Percentiles rank a stretch among this genome's conserved stretches.
Conservation (phyloP, 768 basidiomycete genomes). For the Polyporus arcularius region DNA sequence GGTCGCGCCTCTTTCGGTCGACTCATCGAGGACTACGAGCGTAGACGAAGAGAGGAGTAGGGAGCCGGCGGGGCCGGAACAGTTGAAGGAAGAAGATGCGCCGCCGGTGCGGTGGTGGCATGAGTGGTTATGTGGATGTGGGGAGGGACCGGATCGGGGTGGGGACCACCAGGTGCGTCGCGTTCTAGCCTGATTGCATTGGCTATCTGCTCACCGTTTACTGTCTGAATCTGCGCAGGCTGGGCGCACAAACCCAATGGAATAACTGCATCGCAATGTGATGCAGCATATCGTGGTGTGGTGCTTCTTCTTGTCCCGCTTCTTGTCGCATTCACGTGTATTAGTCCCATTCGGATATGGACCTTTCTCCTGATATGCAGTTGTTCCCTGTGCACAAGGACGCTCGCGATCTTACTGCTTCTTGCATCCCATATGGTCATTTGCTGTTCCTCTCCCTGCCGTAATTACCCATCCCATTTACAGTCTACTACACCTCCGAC, state of each 20-base stretch:
- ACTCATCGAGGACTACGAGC: constrained; percentile 18
- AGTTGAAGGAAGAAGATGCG: constrained; percentile 32
- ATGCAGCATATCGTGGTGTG: too few relatives aligned
- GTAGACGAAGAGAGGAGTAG: constrained; percentile 31
- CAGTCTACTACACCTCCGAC: too few relatives aligned
- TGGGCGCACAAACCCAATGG: constrained; percentile 69
- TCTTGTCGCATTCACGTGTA: too few relatives aligned
- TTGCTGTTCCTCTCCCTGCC: too few relatives aligned
- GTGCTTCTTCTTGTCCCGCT: too few relatives aligned
- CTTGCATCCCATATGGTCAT: too few relatives aligned
- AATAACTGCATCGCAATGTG: constrained; percentile 28
- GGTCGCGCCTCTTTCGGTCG: constrained; percentile 34
- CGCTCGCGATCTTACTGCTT: too few relatives aligned
- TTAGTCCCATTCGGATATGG: too few relatives aligned
- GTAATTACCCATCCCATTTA: too few relatives aligned
- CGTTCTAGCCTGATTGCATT: not conserved
- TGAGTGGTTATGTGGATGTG: constrained; percentile 82
- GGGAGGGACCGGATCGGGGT: constrained; percentile 71
- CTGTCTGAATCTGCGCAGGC: constrained; percentile 43
- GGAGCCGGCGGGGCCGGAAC: constrained; percentile 28
- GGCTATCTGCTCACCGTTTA: not conserved
- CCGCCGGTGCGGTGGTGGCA: constrained; percentile 72
- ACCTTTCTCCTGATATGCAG: too few relatives aligned
- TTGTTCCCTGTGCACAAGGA: too few relatives aligned
- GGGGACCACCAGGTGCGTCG: constrained; percentile 67